Conservation (phyloP, 371 early-diverging fungal genomes). For the Rhizopus arrhizus region DNA sequence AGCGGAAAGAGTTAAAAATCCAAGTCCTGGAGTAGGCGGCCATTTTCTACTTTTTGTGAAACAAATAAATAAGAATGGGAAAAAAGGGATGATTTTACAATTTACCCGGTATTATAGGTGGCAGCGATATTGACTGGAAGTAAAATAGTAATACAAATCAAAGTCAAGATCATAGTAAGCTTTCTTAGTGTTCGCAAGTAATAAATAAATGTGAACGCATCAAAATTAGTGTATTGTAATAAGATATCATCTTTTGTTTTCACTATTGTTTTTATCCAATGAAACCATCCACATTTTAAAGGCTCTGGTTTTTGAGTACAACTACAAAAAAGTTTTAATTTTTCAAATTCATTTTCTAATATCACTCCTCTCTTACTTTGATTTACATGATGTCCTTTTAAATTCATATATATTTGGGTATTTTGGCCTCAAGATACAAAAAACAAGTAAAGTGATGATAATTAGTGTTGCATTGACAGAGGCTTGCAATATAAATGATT, state of each 20-base stretch:
- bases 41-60: slow-evolving; percentile 46
- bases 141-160: slow-evolving; percentile 58
- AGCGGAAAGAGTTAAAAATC: slow-evolving; percentile 38
- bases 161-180: slow-evolving; percentile 54
- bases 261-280: slow-evolving; percentile 69
- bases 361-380: slow-evolving; percentile 34
- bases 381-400: slow-evolving; percentile 35
- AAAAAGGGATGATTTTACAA: neutral
- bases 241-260: slow-evolving; percentile 62
- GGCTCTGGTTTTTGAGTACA: slow-evolving; percentile 8
- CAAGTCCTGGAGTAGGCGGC: slow-evolving; percentile 42
- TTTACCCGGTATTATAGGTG: slow-evolving; percentile 46
- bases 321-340: neutral
- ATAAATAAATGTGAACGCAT: slow-evolving; percentile 77
- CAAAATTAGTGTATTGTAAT: slow-evolving; percentile 69
- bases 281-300: slow-evolving; percentile 40
- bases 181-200: slow-evolving; percentile 63
- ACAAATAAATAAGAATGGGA: slow-evolving; percentile 19
- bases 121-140: slow-evolving; percentile 66
- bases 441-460: slow-evolving; percentile 40
- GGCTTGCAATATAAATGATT: slow-evolving; percentile 48
- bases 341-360: neutral
- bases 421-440: slow-evolving; percentile 46
- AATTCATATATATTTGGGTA: slow-evolving; percentile 49
- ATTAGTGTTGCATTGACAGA: slow-evolving; percentile 49